Evolutionary conservation across 2,329 filamentous ascomycete genomes (phyloP), one percentile per base, ranked within the genome.

Genomic region (Penicillium sp.): DNA sequence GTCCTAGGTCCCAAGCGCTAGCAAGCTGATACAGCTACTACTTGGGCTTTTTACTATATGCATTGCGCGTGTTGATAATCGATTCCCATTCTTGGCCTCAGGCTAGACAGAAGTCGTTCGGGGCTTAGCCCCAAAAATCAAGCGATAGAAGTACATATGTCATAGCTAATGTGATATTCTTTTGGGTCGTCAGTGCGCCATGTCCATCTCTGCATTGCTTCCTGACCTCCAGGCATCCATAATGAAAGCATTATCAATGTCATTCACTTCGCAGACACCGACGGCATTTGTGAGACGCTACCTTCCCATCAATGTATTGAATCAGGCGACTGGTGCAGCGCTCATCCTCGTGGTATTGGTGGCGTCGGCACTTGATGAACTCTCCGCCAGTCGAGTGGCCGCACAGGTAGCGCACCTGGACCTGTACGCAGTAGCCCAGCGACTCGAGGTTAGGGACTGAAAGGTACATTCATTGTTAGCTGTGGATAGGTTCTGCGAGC

Each of bases 341-440:
- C 27, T 52, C 47, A 14, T 57, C 55, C 18, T 56, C 55, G 4
- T 29, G 31, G 7, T 37, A 13, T 22, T 56, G 44, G 16, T 57
- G 55, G 1, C 46, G 46, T 7, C 11, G 38, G 25, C 53, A 57
- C 34, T 57, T 57, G 30, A 57, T 40, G 18, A 57, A 57, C 31
- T 55, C 53, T n/a, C 55, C 55, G 2, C 53, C 53, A 5, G 38
- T 30, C 9, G 53, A 50, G 34, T 57, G 55, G 14, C 55, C 53
- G 16, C 55, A 57, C 16, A 34, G 28, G 47, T 57, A 57, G 10
- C 53, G 45, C 25, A 56, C 45, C 36, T 57, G 55, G 1, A 54
- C 16, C 35, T 56, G 41, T 3, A 40, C 47, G 29, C 55, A 56
- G n/a, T 27, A 30, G 4, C 28, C 38, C 19, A 47, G 39, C 3